A percentile compares a stretch with the other conserved stretches of the same genome.
Evolutionary conservation across 345 rosid species (phyloP).

Genomic region (Melaleuca quinquenervia): DNA sequence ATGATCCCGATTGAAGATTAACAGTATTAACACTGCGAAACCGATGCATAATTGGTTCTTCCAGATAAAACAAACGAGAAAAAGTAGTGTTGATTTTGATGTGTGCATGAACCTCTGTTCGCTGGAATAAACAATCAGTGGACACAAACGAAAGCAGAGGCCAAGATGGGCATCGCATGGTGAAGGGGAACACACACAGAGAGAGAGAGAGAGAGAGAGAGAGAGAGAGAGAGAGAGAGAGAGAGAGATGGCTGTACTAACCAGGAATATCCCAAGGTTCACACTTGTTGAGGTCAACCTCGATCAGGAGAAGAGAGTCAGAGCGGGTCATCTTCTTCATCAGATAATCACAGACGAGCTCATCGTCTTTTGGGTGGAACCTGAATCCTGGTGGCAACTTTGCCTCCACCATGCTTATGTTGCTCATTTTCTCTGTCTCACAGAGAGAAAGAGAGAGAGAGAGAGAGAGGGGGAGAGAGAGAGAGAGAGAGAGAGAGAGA

Average conservation of each 20-base stretch:
- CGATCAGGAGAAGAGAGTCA: slow-evolving; percentile 37
- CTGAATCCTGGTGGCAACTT: slow-evolving; percentile 83
- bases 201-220: neutral
- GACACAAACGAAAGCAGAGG: neutral
- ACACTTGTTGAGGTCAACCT: slow-evolving; percentile 86
- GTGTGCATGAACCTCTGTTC: neutral
- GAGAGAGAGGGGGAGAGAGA: neutral
- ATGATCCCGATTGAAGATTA: neutral
- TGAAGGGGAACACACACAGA: too few species aligned
- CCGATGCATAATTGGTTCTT: neutral
- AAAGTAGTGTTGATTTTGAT: neutral
- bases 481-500: neutral
- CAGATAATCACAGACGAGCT: slow-evolving; percentile 84
- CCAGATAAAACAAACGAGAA: neutral
- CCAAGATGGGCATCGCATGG: neutral
- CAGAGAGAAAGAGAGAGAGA: neutral
- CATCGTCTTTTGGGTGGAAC: slow-evolving; percentile 86
- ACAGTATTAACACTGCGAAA: neutral
- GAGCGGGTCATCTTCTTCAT: slow-evolving; percentile 26
- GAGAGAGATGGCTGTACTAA: slow-evolving; percentile 1
- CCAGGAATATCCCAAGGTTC: slow-evolving; percentile 99
- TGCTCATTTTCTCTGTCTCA: slow-evolving; percentile 21
- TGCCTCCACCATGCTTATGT: slow-evolving; percentile 66
- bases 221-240: neutral
- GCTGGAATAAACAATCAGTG: neutral